These are phyloP conservation scores for Naumovozyma dairenensis DNA, from an alignment of 805 yeast species.

Conservation along the genomic window DNA sequence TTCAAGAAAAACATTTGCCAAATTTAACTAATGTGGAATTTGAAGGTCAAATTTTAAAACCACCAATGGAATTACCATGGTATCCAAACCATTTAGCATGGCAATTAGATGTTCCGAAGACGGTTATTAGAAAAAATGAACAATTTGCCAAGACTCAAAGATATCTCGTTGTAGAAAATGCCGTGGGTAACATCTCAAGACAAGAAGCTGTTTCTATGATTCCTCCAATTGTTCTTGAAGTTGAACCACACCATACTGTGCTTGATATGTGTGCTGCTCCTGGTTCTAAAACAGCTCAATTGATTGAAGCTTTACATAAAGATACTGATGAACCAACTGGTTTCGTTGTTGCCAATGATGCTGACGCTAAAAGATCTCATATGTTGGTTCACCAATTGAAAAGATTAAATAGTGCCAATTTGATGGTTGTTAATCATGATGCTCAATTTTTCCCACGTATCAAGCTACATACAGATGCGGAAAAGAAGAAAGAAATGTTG, in stretches of 20 bases:
- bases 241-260: constrained; percentile 83
- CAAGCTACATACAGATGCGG: constrained; percentile 26
- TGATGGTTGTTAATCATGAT: constrained; percentile 91
- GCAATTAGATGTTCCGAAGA: constrained; percentile 88
- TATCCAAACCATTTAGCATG: constrained; percentile 85
- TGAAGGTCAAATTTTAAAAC: constrained; percentile 59
- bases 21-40: constrained; percentile 52
- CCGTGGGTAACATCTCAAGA: constrained; percentile 91
- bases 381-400: constrained; percentile 97
- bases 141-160: constrained; percentile 84
- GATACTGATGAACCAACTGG: constrained; percentile 64
- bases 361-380: constrained; percentile 91
- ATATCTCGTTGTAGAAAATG: constrained; percentile 87
- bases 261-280: constrained; percentile 99
- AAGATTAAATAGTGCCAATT: constrained; percentile 84
- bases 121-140: constrained; percentile 79
- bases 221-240: constrained; percentile 88
- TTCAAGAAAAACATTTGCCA: constrained; percentile 66
- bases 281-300: constrained; percentile 95
- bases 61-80: constrained; percentile 73
- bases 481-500: constrained; percentile 33
- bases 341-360: constrained; percentile 89
- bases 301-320: constrained; percentile 81
- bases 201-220: constrained; percentile 99
- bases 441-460: constrained; percentile 92